A percentile compares a stretch with the other conserved stretches of the same genome.
Evolutionary conservation across 2,329 filamentous ascomycete species (phyloP).

Genomic region (Fusarium brevicatenulatum): DNA sequence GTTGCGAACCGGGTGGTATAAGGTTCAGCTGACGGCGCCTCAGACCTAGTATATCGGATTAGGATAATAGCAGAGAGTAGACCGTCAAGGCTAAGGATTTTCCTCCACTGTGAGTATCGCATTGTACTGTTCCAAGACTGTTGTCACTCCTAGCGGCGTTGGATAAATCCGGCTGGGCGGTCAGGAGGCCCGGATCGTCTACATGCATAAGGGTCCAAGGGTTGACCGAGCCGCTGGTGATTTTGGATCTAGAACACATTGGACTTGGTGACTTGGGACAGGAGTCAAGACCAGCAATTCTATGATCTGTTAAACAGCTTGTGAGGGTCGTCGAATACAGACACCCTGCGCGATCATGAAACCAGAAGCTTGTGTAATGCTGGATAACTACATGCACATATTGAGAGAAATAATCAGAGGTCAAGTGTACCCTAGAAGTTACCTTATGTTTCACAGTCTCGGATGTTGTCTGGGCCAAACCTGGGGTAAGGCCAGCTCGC

Average conservation of each 20-base stretch:
- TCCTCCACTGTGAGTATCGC: neutral
- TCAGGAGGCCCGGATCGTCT: conserved; percentile 32
- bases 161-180: conserved; percentile 38
- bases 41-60: neutral
- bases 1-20: neutral
- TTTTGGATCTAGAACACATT: neutral
- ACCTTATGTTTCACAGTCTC: neutral
- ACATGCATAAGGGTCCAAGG: conserved; percentile 27
- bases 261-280: neutral
- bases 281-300: neutral
- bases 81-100: neutral
- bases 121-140: neutral
- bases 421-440: too few species aligned
- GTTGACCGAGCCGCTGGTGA: neutral
- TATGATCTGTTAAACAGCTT: neutral
- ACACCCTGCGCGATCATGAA: neutral
- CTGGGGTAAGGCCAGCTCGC: conserved; percentile 3
- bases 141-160: neutral
- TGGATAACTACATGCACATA: neutral
- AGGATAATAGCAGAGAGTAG: neutral
- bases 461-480: neutral
- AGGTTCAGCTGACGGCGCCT: neutral
- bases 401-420: neutral
- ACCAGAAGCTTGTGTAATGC: neutral
- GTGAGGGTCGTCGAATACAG: neutral